Evolutionary conservation across 768 basidiomycete species (phyloP).

Genomic region (Symmetrospora coprosmae): DNA sequence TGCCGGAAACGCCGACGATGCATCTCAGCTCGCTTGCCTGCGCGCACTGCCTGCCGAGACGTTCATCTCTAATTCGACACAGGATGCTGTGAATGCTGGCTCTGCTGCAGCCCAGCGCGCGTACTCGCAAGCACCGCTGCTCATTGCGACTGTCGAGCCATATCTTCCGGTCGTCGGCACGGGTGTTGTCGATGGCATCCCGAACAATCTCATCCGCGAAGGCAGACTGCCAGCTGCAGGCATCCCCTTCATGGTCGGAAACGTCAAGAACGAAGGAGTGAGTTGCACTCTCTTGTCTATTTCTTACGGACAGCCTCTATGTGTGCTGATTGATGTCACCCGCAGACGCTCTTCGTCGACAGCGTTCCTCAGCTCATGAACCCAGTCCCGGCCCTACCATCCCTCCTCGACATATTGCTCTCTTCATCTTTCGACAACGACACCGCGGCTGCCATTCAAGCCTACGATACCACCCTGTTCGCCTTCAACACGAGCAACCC

Average conservation of each 20-base stretch:
- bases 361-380: not conserved
- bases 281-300: not conserved
- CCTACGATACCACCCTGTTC: slow-evolving; percentile 1
- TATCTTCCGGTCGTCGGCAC: slow-evolving; percentile 19
- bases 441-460: not conserved
- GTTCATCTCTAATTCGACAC: not conserved
- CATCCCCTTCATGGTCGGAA: slow-evolving; percentile 17
- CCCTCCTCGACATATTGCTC: not conserved
- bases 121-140: not conserved
- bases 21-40: not conserved
- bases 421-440: not conserved
- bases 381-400: slow-evolving; percentile 7
- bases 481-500: slow-evolving; percentile 16
- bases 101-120: not conserved
- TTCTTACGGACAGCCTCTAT: too few relatives aligned
- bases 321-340: not conserved
- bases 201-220: not conserved
- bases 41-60: not conserved
- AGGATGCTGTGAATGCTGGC: not conserved
- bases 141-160: slow-evolving; percentile 12
- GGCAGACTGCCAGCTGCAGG: slow-evolving; percentile 1
- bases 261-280: slow-evolving; percentile 19
- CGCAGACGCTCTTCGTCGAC: slow-evolving; percentile 17
- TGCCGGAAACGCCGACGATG: not conserved
- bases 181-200: slow-evolving; percentile 21